A percentile compares a stretch with the other conserved stretches of the same genome.
Conservation (phyloP, 1,284 basidiomycete species). For the Leccinum insolens region DNA sequence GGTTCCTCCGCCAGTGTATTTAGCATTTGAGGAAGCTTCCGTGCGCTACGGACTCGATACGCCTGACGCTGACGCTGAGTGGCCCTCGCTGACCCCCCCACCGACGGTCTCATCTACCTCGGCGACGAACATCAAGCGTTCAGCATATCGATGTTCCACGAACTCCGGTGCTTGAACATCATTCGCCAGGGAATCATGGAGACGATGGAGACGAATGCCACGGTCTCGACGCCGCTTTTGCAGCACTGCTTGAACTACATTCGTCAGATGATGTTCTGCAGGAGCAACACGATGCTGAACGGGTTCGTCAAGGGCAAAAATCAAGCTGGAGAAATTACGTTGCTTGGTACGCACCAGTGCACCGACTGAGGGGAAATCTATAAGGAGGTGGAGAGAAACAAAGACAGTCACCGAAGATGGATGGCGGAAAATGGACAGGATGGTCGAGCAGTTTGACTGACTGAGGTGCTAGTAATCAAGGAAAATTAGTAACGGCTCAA, state of each 20-base stretch:
- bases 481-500: not conserved
- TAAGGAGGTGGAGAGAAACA: conserved; percentile 1
- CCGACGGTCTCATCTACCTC: conserved; percentile 3
- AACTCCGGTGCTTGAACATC: conserved; percentile 6
- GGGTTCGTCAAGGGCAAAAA: conserved; percentile 6
- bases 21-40: conserved; percentile 1
- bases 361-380: conserved; percentile 5
- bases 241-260: conserved; percentile 10
- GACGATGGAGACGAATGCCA: not conserved
- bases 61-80: conserved; percentile 2
- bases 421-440: not conserved
- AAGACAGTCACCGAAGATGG: not conserved
- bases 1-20: not conserved
- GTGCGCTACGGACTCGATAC: not conserved
- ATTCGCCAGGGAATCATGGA: conserved; percentile 6
- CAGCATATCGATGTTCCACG: conserved; percentile 11
- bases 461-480: not conserved
- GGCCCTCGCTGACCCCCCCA: conserved; percentile 1
- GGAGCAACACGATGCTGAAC: conserved; percentile 9
- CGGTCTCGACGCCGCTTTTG: not conserved
- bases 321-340: not conserved
- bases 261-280: conserved; percentile 8
- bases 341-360: conserved; percentile 5
- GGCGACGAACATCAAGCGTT: not conserved
- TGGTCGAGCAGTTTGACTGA: not conserved